Evolutionary conservation across 148 eudicot species (phyloP).

Genomic region (Oxyria digyna): DNA sequence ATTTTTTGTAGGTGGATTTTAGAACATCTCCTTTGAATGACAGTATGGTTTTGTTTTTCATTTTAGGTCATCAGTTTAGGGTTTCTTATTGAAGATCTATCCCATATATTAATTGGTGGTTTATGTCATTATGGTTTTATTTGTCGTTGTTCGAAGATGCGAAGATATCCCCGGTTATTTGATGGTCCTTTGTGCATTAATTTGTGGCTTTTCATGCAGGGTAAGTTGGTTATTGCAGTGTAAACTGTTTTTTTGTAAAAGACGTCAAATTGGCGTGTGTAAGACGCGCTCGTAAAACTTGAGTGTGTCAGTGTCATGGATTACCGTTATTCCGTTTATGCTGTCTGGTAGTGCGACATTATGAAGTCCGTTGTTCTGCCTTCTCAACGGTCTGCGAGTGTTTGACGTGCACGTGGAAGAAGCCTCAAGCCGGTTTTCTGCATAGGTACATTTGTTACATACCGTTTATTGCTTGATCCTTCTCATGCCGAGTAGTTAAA

Average conservation of each 20-base stretch:
- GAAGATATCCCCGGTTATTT: background rate
- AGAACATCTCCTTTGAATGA: background rate
- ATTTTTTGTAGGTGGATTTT: background rate
- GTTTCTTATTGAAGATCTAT: no score
- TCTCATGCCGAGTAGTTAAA: background rate
- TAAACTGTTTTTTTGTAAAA: background rate
- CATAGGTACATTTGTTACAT: background rate
- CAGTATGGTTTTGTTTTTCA: background rate
- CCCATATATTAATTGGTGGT: background rate
- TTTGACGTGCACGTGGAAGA: background rate
- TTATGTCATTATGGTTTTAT: background rate
- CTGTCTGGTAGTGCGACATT: background rate
- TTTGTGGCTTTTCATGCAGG: background rate
- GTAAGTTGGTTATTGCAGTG: conserved; percentile 2
- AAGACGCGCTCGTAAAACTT: background rate
- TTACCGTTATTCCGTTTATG: background rate
- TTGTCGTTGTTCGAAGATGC: background rate
- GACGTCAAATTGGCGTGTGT: background rate
- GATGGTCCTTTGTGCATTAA: background rate
- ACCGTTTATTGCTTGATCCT: background rate
- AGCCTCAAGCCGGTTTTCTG: background rate
- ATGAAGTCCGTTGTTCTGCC: background rate
- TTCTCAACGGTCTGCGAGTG: background rate
- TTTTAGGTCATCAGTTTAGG: background rate
- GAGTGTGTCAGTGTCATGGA: background rate